Base-by-base conservation (phyloP, 23 red algal species). In the Gracilaria caudata region DNA sequence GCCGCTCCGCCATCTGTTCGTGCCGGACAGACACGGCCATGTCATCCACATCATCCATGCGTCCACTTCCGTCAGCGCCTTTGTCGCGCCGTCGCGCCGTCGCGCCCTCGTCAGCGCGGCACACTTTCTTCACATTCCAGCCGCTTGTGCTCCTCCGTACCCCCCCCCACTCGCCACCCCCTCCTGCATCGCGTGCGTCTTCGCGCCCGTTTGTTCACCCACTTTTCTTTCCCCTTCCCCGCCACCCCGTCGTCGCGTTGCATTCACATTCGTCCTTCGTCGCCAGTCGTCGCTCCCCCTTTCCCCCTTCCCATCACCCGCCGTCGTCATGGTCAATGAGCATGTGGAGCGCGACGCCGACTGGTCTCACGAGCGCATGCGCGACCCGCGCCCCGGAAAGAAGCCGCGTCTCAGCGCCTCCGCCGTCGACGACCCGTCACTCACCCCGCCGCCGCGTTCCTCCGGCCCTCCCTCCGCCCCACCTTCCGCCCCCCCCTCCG, bases 331-430 rank as follows among this genome's bases (percentile, higher is more conserved):
- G 70, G 70, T 75, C 33, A 75, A 75, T 40, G 70, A 75, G 19
- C 77, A 80, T 20, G 56, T 16, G 33, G 77, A 80, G 37, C 77
- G 77, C 51, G 77, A 80, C 56, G 26, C 53, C 19, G 77, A 80
- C 17, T 63, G 77, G 51, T 58, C 51, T 32, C 56, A 80, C 36
- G 77, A 80, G 11, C 77, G 77, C 24, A 4, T 75, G 70, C 29
- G 70, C 2, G 70, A 75, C 70, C 70, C 70, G 21, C 77, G 77
- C 51, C 77, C 77, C 19, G 77, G 77, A 19, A 80, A 80, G 77
- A 80, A 80, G 36, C 77, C 77, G 20, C 77, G 77, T 24, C 77
- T 80, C 73, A 34, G 25, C 8, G 64, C 29, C 10, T n/a, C 8
- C 26, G 25, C 64, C 29, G 64, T 35, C 35, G 51, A 20, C 26